A percentile compares a stretch with the other conserved stretches of the same genome.
phyloP scores from a whole-genome alignment of 1,139 yeast genomes.

The Geotrichum restrictum region DNA sequence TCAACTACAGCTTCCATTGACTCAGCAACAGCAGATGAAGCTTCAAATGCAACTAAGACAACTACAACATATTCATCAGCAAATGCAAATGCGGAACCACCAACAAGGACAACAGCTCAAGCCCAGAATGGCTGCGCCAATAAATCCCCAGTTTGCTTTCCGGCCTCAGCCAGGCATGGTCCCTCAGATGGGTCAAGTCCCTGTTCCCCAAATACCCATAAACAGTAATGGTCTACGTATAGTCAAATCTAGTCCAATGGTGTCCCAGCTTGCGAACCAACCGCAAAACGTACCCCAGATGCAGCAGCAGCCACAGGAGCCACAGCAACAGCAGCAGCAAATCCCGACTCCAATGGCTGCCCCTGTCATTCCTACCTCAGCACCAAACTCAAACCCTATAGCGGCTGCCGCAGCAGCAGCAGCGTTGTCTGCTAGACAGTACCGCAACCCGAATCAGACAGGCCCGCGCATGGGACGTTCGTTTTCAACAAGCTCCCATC shows the following conservation, averaged over 20 bases:
- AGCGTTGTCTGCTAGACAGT: conserved; percentile 19
- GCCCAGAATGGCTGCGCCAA: not conserved
- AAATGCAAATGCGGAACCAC: conserved; percentile 19
- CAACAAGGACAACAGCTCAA: conserved; percentile 8
- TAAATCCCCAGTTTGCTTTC: conserved; percentile 5
- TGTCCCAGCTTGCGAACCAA: conserved; percentile 2
- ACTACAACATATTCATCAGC: conserved; percentile 9
- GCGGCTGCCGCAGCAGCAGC: conserved; percentile 21
- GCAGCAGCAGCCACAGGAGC: too few species aligned
- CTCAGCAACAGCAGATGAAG: conserved; percentile 15
- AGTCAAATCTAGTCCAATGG: conserved; percentile 7
- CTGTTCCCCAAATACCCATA: not conserved
- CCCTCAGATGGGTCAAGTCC: conserved; percentile 5
- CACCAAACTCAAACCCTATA: conserved; percentile 5
- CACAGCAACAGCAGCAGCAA: too few species aligned
- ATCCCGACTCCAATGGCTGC: not conserved
- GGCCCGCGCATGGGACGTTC: conserved; percentile 14
- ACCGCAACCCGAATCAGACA: conserved; percentile 9
- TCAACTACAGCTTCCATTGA: conserved; percentile 6
- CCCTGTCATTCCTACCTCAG: not conserved
- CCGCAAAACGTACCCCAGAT: not conserved
- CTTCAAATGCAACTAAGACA: conserved; percentile 10
- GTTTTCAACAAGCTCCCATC: conserved; percentile 11
- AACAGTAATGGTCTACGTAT: not conserved
- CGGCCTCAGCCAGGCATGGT: conserved; percentile 2